Evolutionary conservation across 176 grass and related monocot genomes (phyloP).

Genomic region (Avena insularis): DNA sequence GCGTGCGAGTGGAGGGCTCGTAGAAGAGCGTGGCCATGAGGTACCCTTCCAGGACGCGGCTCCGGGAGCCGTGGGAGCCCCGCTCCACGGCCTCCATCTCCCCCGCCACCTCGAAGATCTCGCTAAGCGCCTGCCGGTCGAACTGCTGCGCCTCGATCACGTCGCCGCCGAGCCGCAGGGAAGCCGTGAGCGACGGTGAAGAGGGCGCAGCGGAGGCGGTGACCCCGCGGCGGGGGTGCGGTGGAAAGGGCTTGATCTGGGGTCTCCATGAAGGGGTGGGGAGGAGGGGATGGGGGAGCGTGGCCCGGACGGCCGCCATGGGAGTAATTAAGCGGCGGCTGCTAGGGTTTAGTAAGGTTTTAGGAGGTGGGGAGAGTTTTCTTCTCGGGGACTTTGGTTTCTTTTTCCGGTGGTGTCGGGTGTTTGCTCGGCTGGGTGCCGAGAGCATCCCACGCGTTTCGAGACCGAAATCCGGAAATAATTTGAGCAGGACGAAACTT

Average conservation of each 20-base stretch:
- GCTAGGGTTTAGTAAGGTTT: slow-evolving; percentile 49
- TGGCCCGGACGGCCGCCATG: slow-evolving; percentile 46
- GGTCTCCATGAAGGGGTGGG: background rate
- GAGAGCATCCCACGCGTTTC: too few species aligned
- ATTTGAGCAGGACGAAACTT: too few species aligned
- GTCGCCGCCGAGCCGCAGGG: slow-evolving; percentile 65
- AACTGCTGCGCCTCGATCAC: slow-evolving; percentile 94
- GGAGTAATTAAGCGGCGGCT: background rate
- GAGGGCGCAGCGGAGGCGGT: background rate
- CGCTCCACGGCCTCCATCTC: slow-evolving; percentile 88
- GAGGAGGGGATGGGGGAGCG: slow-evolving; percentile 20
- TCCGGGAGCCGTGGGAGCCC: slow-evolving; percentile 51
- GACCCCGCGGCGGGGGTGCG: slow-evolving; percentile 10
- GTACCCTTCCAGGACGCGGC: slow-evolving; percentile 72
- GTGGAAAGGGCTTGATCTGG: background rate
- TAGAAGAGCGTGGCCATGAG: slow-evolving; percentile 98
- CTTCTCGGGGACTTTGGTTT: background rate
- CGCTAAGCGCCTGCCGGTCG: slow-evolving; percentile 61
- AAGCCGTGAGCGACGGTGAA: background rate
- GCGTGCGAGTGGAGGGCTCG: slow-evolving; percentile 88
- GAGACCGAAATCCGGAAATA: too few species aligned
- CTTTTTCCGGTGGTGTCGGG: background rate
- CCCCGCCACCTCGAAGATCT: slow-evolving; percentile 85
- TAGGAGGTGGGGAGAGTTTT: background rate
- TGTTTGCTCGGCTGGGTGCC: background rate